Evolutionary conservation across 768 basidiomycete species (phyloP).

Genomic region (Pisolithus microcarpus): DNA sequence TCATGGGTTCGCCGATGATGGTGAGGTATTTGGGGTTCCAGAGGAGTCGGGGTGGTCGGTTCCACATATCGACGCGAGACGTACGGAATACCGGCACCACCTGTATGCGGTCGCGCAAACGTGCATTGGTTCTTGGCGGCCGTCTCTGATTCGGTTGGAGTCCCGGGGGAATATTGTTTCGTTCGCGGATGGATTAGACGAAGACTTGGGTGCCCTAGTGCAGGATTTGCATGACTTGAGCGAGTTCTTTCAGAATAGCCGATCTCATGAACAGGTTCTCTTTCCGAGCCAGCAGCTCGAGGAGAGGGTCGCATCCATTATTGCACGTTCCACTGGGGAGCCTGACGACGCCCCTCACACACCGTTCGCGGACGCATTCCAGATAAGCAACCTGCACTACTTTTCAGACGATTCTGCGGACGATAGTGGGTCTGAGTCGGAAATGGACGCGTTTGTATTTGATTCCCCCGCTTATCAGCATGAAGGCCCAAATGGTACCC

Average conservation of each 20-base stretch:
- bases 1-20: constrained; percentile 43
- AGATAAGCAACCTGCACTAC: constrained; percentile 35
- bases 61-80: constrained; percentile 54
- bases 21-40: constrained; percentile 76
- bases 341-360: constrained; percentile 59
- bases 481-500: constrained; percentile 39
- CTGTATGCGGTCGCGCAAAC: constrained; percentile 83
- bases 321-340: constrained; percentile 65
- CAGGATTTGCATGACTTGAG: constrained; percentile 72
- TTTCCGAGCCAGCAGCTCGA: constrained; percentile 58
- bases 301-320: constrained; percentile 74
- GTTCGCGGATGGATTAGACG: constrained; percentile 36
- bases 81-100: constrained; percentile 64
- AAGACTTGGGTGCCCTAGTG: constrained; percentile 72
- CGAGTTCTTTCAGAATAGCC: constrained; percentile 57
- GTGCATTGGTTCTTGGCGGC: constrained; percentile 61
- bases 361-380: constrained; percentile 75
- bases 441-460: constrained; percentile 53
- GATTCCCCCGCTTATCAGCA: constrained; percentile 45
- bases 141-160: constrained; percentile 68
- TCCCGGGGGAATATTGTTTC: constrained; percentile 38
- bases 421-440: constrained; percentile 32
- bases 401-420: constrained; percentile 44
- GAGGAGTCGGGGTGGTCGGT: constrained; percentile 85
- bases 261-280: constrained; percentile 27